phyloP scores from a whole-genome alignment of 805 yeast species.

The Clavispora vitiphila region DNA sequence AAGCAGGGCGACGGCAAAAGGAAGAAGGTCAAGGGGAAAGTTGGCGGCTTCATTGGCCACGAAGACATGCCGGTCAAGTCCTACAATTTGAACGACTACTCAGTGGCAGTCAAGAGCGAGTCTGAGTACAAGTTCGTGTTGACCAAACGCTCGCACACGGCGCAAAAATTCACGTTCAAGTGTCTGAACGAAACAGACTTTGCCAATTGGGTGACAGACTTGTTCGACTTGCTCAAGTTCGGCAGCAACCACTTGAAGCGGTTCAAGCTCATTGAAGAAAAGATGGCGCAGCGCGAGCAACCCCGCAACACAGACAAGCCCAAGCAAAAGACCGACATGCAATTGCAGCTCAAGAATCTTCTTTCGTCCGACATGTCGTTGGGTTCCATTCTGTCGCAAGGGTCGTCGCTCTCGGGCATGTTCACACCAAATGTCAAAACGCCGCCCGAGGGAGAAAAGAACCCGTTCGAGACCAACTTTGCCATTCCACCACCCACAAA shows the following conservation, averaged over 20 bases:
- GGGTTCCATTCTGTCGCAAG: slow-evolving; percentile 5
- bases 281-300: slow-evolving; percentile 21
- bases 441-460: slow-evolving; percentile 25
- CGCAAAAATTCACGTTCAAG: slow-evolving; percentile 37
- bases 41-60: slow-evolving; percentile 37
- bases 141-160: slow-evolving; percentile 21
- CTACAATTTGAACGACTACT: slow-evolving; percentile 36
- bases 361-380: slow-evolving; percentile 11
- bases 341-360: slow-evolving; percentile 12
- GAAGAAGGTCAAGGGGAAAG: slow-evolving; percentile 25
- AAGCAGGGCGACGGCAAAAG: slow-evolving; percentile 6
- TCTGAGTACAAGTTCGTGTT: slow-evolving; percentile 31
- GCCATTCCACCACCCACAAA: not conserved
- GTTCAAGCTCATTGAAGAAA: slow-evolving; percentile 42
- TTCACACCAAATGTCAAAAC: slow-evolving; percentile 35
- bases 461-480: slow-evolving; percentile 34
- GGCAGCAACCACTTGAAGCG: slow-evolving; percentile 43
- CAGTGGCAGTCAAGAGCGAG: slow-evolving; percentile 28
- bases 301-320: slow-evolving; percentile 1
- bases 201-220: slow-evolving; percentile 50
- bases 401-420: slow-evolving; percentile 26
- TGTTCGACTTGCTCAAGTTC: slow-evolving; percentile 47
- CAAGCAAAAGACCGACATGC: slow-evolving; percentile 6
- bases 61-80: slow-evolving; percentile 38
- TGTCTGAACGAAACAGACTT: slow-evolving; percentile 42